A percentile compares a stretch with the other conserved stretches of the same genome.
Evolutionary conservation across 768 basidiomycete species (phyloP).

Genomic region (Rubroboletus satanas): DNA sequence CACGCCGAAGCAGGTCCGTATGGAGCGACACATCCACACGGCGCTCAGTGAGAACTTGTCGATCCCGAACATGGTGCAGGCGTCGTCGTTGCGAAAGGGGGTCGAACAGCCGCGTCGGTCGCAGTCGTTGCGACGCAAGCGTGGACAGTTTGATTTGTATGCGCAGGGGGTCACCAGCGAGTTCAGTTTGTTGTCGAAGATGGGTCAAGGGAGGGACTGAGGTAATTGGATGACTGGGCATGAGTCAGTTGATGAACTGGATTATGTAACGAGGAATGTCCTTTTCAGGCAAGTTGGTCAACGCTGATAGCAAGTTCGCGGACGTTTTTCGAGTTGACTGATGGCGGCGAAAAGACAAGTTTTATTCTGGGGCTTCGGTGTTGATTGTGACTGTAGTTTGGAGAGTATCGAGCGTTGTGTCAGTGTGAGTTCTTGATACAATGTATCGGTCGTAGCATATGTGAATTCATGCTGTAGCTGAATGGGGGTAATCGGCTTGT

Average conservation of each 20-base stretch:
- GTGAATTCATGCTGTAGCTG: background rate
- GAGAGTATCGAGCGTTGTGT: too few species aligned
- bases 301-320: too few species aligned
- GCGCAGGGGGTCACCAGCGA: slow-evolving; percentile 6
- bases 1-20: slow-evolving; percentile 8
- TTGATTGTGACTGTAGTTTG: too few species aligned
- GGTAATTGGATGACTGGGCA: too few species aligned
- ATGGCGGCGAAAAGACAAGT: too few species aligned
- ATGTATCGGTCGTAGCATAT: too few species aligned
- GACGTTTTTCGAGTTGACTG: too few species aligned
- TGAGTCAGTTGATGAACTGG: too few species aligned
- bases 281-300: too few species aligned
- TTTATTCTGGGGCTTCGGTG: too few species aligned
- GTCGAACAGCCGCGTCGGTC: background rate
- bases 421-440: too few species aligned
- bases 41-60: slow-evolving; percentile 19
- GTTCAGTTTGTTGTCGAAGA: slow-evolving; percentile 15
- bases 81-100: slow-evolving; percentile 4
- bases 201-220: background rate
- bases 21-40: slow-evolving; percentile 5
- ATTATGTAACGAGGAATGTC: too few species aligned
- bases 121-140: slow-evolving; percentile 9
- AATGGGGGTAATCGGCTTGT: background rate
- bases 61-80: slow-evolving; percentile 12
- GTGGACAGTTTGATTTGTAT: slow-evolving; percentile 13